A percentile compares a stretch with the other conserved stretches of the same genome.
Conservation (phyloP, 306 rosid species). For the Sphenostylis stenocarpa region DNA sequence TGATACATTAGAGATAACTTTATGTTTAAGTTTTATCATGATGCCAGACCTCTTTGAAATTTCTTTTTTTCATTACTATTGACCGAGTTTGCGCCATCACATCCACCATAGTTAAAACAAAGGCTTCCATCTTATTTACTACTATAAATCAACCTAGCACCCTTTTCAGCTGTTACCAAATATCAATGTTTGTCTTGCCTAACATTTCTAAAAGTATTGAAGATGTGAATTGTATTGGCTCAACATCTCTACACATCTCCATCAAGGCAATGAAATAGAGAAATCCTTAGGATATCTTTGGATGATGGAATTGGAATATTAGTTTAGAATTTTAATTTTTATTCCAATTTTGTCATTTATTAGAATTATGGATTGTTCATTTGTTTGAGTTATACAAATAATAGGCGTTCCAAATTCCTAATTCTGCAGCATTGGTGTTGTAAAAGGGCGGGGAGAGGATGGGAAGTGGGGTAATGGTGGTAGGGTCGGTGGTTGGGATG, state of each 20-base stretch:
- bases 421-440: not conserved
- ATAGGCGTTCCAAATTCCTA: not conserved
- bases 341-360: not conserved
- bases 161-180: slow-evolving; percentile 20
- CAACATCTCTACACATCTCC: slow-evolving; percentile 14
- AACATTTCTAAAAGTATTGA: not conserved
- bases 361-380: not conserved
- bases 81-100: slow-evolving; percentile 3
- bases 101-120: slow-evolving; percentile 10
- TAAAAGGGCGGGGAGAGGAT: not conserved
- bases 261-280: slow-evolving; percentile 20
- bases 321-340: not conserved
- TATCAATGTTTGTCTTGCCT: slow-evolving; percentile 7
- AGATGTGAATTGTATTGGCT: slow-evolving; percentile 12
- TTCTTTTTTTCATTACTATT: not conserved
- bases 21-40: slow-evolving; percentile 22
- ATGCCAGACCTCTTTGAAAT: slow-evolving; percentile 7
- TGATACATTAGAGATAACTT: not conserved
- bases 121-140: slow-evolving; percentile 24
- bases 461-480: not conserved
- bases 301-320: not conserved
- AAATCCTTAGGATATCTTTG: slow-evolving; percentile 18
- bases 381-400: not conserved
- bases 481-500: not conserved
- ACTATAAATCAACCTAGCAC: not conserved